Base-by-base conservation (phyloP, 1,139 yeast species). In the Scheffersomyces parashehatae region DNA sequence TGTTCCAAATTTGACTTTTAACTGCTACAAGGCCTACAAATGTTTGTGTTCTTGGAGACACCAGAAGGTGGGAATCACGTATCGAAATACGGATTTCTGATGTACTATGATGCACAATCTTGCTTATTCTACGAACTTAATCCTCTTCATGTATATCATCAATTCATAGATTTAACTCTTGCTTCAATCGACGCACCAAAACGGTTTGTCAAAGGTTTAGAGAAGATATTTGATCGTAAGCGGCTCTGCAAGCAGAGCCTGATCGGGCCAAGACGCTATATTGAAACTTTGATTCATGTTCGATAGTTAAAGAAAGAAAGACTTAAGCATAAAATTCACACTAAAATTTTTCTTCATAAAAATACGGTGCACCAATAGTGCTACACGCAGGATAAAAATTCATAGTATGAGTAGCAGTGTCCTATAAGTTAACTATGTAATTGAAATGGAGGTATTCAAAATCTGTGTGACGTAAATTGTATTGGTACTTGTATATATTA, bases 11-110 rank as follows among this genome's bases (percentile, higher is more conserved):
- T 20, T 20, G 7, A 20, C 8, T 20, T 20, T 6, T 5, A 20
- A 7, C 26, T 20, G 26, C 26, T 20, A 20, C 26, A 20, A 20
- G 15, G 29, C 10, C 44, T 42, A 43, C 41, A 39, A 43, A 60
- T 73, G 78, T 73, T 50, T 60, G 79, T 73, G 77, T 64, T 67
- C 74, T 69, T 72, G 79, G 79, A 73, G 79, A 73, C 79, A 70
- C 78, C 77, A 68, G 68, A 51, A 58, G 56, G 69, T 65, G 43
- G 55, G 45, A 45, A 37, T 45, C 50, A 51, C 20, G 20, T 10
- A 20, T 6, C 26, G 26, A 20, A 20, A 9, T 31, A 31, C 35
- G 35, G 35, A 20, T 62, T 60, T 65, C 62, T 65, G 77, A 73
- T 71, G 79, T 71, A 73, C 79, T 73, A 73, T 73, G 79, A 71